Percentiles rank a stretch among this genome's conserved stretches.
Evolutionary conservation across 441 rosid genomes (phyloP).

Genomic region (Gossypium lobatum): DNA sequence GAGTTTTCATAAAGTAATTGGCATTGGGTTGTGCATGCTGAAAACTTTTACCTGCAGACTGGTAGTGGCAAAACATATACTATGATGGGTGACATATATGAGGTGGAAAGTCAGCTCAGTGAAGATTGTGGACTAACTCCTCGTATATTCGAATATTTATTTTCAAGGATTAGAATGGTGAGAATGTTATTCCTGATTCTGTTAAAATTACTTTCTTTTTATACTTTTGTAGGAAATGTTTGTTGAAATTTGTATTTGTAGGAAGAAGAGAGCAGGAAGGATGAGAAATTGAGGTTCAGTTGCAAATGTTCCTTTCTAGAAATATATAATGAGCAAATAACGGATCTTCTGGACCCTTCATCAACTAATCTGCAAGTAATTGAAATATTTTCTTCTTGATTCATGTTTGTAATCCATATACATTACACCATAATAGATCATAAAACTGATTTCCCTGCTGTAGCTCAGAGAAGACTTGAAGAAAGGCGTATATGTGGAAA

Average conservation of each 20-base stretch:
- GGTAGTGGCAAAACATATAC: slow-evolving; percentile 98
- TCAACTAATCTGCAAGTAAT: slow-evolving; percentile 83
- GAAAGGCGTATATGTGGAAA: slow-evolving; percentile 87
- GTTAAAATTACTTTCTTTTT: neutral
- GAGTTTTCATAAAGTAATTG: neutral
- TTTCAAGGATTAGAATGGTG: slow-evolving; percentile 73
- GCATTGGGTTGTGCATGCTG: neutral
- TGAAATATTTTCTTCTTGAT: slow-evolving; percentile 12
- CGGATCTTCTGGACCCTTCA: slow-evolving; percentile 87
- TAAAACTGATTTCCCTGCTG: slow-evolving; percentile 27
- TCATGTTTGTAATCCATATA: slow-evolving; percentile 4
- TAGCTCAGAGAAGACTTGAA: slow-evolving; percentile 92
- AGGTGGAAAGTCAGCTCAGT: slow-evolving; percentile 42
- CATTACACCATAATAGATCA: slow-evolving; percentile 12
- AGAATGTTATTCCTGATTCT: neutral
- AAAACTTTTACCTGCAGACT: slow-evolving; percentile 51
- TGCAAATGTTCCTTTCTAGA: slow-evolving; percentile 95
- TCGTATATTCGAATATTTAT: slow-evolving; percentile 73
- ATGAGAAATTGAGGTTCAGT: slow-evolving; percentile 67
- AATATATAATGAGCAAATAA: slow-evolving; percentile 92
- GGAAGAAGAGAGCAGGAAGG: slow-evolving; percentile 82
- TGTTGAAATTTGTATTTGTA: slow-evolving; percentile 22
- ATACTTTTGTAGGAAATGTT: slow-evolving; percentile 8
- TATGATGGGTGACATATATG: slow-evolving; percentile 86
- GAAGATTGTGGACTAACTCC: slow-evolving; percentile 86